These are phyloP conservation scores for Pleurotus giganteus DNA, from an alignment of 768 basidiomycete species.

Conservation along the genomic window DNA sequence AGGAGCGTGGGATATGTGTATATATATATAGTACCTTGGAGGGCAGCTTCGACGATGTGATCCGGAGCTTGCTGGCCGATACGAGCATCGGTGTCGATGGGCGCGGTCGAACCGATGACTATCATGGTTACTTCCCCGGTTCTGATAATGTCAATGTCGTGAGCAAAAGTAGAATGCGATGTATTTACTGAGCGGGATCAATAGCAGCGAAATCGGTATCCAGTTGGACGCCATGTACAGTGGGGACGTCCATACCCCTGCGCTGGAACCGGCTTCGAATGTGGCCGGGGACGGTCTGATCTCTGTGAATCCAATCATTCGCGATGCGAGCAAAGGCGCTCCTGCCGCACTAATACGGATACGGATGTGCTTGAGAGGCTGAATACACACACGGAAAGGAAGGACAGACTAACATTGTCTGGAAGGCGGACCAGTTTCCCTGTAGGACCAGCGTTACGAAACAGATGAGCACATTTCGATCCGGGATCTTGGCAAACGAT, in stretches of 20 bases:
- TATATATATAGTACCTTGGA: too few relatives aligned
- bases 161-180: background rate
- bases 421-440: constrained; percentile 24
- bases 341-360: constrained; percentile 17
- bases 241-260: constrained; percentile 10
- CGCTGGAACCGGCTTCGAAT: constrained; percentile 13
- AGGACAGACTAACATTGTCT: too few relatives aligned
- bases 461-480: constrained; percentile 19
- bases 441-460: constrained; percentile 22
- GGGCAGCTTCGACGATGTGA: background rate
- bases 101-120: background rate
- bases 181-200: constrained; percentile 13
- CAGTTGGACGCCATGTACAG: constrained; percentile 17
- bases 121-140: constrained; percentile 10
- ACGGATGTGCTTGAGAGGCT: background rate
- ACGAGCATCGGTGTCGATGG: background rate
- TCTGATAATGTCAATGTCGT: background rate
- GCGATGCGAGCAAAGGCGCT: constrained; percentile 20
- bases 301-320: constrained; percentile 16
- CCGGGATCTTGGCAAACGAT: constrained; percentile 17
- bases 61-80: background rate
- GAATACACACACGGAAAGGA: too few relatives aligned
- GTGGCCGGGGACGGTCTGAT: constrained; percentile 18
- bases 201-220: constrained; percentile 19
- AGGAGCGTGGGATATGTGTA: too few relatives aligned